These are phyloP conservation scores for Takakia lepidozioides DNA, from an alignment of 225 moss, liverwort and hornwort genomes.

Conservation along the genomic window DNA sequence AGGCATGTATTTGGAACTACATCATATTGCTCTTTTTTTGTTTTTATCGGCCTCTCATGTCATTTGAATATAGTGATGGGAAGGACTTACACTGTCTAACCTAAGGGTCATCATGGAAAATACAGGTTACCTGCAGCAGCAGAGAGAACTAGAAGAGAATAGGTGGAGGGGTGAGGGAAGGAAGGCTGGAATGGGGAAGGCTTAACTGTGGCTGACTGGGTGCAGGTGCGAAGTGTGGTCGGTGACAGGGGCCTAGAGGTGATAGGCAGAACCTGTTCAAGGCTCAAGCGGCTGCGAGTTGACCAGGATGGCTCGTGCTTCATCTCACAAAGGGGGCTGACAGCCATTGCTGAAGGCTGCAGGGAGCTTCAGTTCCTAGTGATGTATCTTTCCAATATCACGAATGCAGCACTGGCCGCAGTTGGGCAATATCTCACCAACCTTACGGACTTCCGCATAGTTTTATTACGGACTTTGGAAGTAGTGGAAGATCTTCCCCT, in stretches of 20 bases:
- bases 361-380: conserved; percentile 63
- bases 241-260: conserved; percentile 57
- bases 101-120: too few species aligned
- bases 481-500: conserved; percentile 56
- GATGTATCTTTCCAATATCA: conserved; percentile 63
- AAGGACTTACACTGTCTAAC: too few species aligned
- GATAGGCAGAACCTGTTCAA: conserved; percentile 51
- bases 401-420: conserved; percentile 55
- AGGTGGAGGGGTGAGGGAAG: too few species aligned
- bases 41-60: too few species aligned
- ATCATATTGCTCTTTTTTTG: too few species aligned
- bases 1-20: conserved; percentile 29
- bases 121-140: too few species aligned
- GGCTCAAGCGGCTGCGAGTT: conserved; percentile 45
- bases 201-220: too few species aligned
- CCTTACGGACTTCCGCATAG: conserved; percentile 76
- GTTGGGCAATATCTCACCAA: conserved; percentile 52
- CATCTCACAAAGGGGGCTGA: conserved; percentile 60
- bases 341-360: conserved; percentile 66
- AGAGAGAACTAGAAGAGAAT: too few species aligned
- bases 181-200: too few species aligned
- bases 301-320: conserved; percentile 27
- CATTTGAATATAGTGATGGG: too few species aligned
- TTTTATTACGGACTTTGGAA: conserved; percentile 23
- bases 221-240: conserved; percentile 45